phyloP scores from a whole-genome alignment of 2,329 filamentous ascomycete genomes.

The Sporothrix pseudoabietina region DNA sequence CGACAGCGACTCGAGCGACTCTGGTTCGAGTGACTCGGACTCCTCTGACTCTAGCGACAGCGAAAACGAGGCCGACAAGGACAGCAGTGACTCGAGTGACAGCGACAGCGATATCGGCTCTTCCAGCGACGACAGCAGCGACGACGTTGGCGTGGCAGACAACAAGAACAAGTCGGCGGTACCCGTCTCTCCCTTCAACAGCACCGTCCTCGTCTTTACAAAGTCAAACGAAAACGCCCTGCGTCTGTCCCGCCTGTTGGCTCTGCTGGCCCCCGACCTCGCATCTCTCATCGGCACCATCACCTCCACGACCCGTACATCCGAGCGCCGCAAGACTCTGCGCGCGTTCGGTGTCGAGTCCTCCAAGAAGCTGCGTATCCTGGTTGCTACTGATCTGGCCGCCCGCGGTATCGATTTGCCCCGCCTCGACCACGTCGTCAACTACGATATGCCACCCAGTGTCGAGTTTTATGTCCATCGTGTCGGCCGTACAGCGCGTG shows the following conservation, averaged over 20 bases:
- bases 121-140: conserved; percentile 6
- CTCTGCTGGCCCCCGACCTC: conserved; percentile 63
- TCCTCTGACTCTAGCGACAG: background rate
- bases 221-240: conserved; percentile 85
- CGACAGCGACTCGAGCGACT: conserved; percentile 34
- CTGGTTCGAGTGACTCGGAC: background rate
- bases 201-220: conserved; percentile 76
- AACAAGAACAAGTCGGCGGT: background rate
- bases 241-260: conserved; percentile 80
- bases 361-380: conserved; percentile 60
- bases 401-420: conserved; percentile 85
- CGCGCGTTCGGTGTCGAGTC: conserved; percentile 61
- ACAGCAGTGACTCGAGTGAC: conserved; percentile 35
- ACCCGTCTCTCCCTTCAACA: conserved; percentile 37
- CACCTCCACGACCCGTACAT: conserved; percentile 76
- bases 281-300: conserved; percentile 65
- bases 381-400: conserved; percentile 91
- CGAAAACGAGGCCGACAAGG: conserved; percentile 35
- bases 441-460: conserved; percentile 87
- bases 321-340: conserved; percentile 67
- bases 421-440: conserved; percentile 80
- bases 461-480: conserved; percentile 86
- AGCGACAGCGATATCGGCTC: conserved; percentile 11
- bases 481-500: conserved; percentile 86
- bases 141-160: background rate